Base-by-base conservation (phyloP, 2,329 filamentous ascomycete genomes). In the Stachybotrys chlorohalonatus region DNA sequence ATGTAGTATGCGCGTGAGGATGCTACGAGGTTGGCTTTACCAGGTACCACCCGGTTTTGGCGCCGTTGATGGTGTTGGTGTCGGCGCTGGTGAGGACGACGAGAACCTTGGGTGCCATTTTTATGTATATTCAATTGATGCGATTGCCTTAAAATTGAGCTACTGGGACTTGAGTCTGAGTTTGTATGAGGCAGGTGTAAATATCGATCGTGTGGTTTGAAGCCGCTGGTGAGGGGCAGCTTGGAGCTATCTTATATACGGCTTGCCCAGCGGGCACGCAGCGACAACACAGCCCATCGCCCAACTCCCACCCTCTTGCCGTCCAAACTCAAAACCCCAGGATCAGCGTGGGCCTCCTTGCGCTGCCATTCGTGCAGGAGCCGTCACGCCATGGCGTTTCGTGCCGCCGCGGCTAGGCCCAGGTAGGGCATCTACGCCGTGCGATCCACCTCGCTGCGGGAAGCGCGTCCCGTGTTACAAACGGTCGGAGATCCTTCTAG, bases 1-100 rank as follows among this genome's bases (percentile, higher is more conserved):
- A 32, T 48, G 51, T 5, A 47, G 31, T 49, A n/a, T 46, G 16
- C 31, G 13, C 17, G 49, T 4, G 47, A 13, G 30, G 8, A 8
- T 7, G 9, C 9, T n/a, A 5, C 16, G 17, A 49, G n/a, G 30
- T 8, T 13, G 6, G 47, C 58, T 73, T 51, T 73, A 85, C 83
- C 63, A 90, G 73, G 65, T 82, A 90, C 86, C 86, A 90, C 59
- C 87, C 87, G 0, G 86, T 89, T 9, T 79, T 78, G 63, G 74
- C 73, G 63, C 74, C 74, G 49, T 75, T 73, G 61, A 72, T 66
- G 54, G 57, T 58, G 61, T 82, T 75, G 67, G 73, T 70, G 65
- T 67, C 69, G 67, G 81, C 76, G 57, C 85, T 89, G 59, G 84
- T 87, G 58, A 90, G 81, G 55, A 90, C 82, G 68, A 89, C 72